These are phyloP conservation scores for Nevesoporus exiguus DNA, from an alignment of 768 basidiomycete species.

Conservation along the genomic window DNA sequence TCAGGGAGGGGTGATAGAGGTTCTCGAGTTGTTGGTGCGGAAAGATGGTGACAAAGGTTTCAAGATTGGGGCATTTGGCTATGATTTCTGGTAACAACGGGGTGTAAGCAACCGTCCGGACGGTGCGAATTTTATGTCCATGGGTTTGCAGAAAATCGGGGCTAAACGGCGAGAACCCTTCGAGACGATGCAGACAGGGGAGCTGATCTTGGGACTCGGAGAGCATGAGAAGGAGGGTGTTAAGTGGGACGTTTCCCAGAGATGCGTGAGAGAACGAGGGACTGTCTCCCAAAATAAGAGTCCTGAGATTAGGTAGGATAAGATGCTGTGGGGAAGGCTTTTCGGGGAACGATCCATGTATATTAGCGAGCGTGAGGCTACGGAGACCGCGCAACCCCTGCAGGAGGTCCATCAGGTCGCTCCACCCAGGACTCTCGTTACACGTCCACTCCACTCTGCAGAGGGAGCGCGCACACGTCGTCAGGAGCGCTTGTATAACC, in stretches of 20 bases:
- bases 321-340: conserved; percentile 22
- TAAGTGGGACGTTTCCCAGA: conserved; percentile 36
- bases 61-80: conserved; percentile 39
- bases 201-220: conserved; percentile 34
- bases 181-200: conserved; percentile 40
- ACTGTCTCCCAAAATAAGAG: conserved; percentile 40
- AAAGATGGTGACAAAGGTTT: conserved; percentile 40
- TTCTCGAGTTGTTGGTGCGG: conserved; percentile 35
- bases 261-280: conserved; percentile 32
- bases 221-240: conserved; percentile 39
- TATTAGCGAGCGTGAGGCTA: conserved; percentile 41
- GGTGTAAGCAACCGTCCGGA: conserved; percentile 36
- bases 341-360: conserved; percentile 33
- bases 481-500: conserved; percentile 34
- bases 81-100: conserved; percentile 38
- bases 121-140: conserved; percentile 39
- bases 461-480: conserved; percentile 34
- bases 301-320: conserved; percentile 37
- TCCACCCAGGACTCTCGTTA: conserved; percentile 41
- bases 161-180: conserved; percentile 41
- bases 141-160: conserved; percentile 39
- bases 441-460: conserved; percentile 45
- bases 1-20: conserved; percentile 36
- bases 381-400: conserved; percentile 32
- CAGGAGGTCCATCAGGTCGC: conserved; percentile 38